Evolutionary conservation across 2,329 filamentous ascomycete genomes (phyloP).

Genomic region (Colletotrichum sublineola): DNA sequence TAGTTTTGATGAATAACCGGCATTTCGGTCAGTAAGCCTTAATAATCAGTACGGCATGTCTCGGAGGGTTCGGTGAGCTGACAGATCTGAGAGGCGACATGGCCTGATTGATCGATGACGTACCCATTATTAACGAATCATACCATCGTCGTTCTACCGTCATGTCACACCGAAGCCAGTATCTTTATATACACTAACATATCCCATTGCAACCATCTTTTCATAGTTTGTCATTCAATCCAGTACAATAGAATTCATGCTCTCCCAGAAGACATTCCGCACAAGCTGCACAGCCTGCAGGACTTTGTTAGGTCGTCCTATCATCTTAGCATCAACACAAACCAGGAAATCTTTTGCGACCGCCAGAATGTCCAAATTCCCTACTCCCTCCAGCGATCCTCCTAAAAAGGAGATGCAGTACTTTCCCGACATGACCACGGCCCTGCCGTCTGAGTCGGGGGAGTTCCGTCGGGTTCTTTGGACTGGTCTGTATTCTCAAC

Average conservation of each 20-base stretch:
- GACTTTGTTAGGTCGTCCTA: not conserved
- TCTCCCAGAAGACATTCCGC: not conserved
- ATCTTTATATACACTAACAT: not conserved
- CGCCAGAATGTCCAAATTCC: constrained; percentile 48
- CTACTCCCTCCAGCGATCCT: constrained; percentile 52
- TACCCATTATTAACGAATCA: constrained; percentile 11
- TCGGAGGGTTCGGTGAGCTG: not conserved
- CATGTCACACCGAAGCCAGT: not conserved
- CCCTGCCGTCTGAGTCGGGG: constrained; percentile 65
- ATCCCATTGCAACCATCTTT: not conserved
- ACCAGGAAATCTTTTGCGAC: not conserved
- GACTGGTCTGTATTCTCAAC: constrained; percentile 73
- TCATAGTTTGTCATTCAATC: accelerated
- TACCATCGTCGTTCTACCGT: constrained; percentile 3
- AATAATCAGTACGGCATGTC: not conserved
- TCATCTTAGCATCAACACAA: not conserved
- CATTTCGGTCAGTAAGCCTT: not conserved
- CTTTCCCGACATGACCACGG: constrained; percentile 67
- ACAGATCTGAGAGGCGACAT: constrained; percentile 12
- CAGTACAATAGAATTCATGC: not conserved
- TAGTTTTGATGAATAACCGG: not conserved
- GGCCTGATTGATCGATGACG: constrained; percentile 29
- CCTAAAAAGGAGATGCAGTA: constrained; percentile 70
- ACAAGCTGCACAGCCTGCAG: not conserved
- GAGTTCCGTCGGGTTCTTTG: constrained; percentile 73